A percentile compares a stretch with the other conserved stretches of the same genome.
phyloP scores from a whole-genome alignment of 2,329 filamentous ascomycete species.

The Coniella lustricola region DNA sequence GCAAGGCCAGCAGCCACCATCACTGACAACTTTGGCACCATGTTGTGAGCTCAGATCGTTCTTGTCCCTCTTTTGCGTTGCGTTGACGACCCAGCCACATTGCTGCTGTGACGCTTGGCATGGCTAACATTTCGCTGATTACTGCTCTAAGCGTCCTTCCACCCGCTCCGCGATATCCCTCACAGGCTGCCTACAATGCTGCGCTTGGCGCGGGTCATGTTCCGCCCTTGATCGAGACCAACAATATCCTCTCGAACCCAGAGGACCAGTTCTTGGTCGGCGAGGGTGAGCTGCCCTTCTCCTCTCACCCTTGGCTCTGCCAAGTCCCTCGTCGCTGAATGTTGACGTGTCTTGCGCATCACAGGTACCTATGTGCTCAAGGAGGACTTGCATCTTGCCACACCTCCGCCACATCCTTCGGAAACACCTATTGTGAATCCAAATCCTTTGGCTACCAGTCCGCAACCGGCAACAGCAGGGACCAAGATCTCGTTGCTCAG shows the following conservation, averaged over 20 bases:
- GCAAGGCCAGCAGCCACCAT: background rate
- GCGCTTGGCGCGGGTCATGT: constrained; percentile 61
- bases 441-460: constrained; percentile 82
- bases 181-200: constrained; percentile 65
- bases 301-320: background rate
- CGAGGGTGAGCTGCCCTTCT: constrained; percentile 56
- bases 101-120: background rate
- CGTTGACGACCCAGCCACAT: background rate
- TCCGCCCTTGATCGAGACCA: constrained; percentile 81
- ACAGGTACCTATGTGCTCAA: constrained; percentile 82
- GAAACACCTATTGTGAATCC: constrained; percentile 81
- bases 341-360: constrained; percentile 1
- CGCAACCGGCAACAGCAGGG: constrained; percentile 75
- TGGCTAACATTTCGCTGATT: constrained; percentile 16
- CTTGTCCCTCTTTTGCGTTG: background rate
- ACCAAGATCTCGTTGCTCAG: constrained; percentile 76
- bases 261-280: constrained; percentile 89
- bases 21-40: background rate
- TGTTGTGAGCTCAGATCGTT: constrained; percentile 12
- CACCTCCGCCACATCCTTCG: constrained; percentile 89
- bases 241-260: constrained; percentile 77
- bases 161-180: constrained; percentile 77
- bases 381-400: constrained; percentile 87
- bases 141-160: constrained; percentile 62
- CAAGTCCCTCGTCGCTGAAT: background rate